phyloP scores from a whole-genome alignment of 1,284 basidiomycete species.

The Taiwanofungus camphoratus region DNA sequence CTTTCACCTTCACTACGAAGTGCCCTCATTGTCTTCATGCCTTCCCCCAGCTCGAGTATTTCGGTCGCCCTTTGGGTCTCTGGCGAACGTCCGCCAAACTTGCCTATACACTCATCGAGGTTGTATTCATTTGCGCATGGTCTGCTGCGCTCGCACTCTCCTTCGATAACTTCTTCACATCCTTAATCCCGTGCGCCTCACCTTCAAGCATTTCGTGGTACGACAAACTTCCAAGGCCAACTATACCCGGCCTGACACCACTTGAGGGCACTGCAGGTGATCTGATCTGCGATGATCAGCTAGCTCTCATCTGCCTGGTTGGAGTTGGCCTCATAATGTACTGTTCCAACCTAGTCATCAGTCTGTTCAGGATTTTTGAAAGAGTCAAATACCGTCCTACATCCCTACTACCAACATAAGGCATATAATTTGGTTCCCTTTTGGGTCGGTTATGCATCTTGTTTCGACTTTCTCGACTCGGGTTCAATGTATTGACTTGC shows the following conservation, averaged over 20 bases:
- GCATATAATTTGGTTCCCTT: no score
- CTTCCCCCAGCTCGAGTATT: slow-evolving; percentile 73
- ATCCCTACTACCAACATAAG: slow-evolving; percentile 8
- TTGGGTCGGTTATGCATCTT: no score
- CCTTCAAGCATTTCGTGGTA: slow-evolving; percentile 62
- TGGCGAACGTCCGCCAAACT: slow-evolving; percentile 84
- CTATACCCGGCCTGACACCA: slow-evolving; percentile 33
- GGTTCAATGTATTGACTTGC: no score
- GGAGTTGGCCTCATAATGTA: slow-evolving; percentile 72
- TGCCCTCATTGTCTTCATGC: slow-evolving; percentile 7
- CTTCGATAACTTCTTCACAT: slow-evolving; percentile 91
- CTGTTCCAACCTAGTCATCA: slow-evolving; percentile 77
- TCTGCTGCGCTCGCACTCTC: slow-evolving; percentile 83
- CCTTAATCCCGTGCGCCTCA: slow-evolving; percentile 71
- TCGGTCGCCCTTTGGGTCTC: slow-evolving; percentile 83
- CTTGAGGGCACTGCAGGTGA: slow-evolving; percentile 46
- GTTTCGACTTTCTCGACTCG: no score
- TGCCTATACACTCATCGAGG: slow-evolving; percentile 74
- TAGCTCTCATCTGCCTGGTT: slow-evolving; percentile 70
- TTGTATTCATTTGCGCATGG: slow-evolving; percentile 89
- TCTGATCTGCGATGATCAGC: slow-evolving; percentile 62
- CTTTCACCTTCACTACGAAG: neutral
- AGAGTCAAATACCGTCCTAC: slow-evolving; percentile 66
- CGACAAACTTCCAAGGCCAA: slow-evolving; percentile 48
- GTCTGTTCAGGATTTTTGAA: slow-evolving; percentile 82